Base-by-base conservation (phyloP, 129 eudicot species). In the Gnaphalium uliginosum region DNA sequence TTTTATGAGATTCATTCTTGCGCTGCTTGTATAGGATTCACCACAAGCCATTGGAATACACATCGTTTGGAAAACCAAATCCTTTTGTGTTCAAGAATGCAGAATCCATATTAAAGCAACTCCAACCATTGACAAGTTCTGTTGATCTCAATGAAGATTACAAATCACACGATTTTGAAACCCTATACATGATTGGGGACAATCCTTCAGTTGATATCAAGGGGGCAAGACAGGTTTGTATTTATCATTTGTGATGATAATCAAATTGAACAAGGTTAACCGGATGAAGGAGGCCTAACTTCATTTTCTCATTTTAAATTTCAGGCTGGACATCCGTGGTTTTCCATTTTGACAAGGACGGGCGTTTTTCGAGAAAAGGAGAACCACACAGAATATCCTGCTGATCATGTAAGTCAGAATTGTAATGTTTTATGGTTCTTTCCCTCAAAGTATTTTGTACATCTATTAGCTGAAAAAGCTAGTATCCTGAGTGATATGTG, bases 291-390 rank as follows among this genome's bases (percentile, higher is more conserved):
- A 59, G 26, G 53, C 68, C 24, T 3, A 43, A 43, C 51, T 43
- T 43, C 17, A 62, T 37, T 62, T 61, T 59, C 21, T 10, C 39
- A 3, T 59, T 60, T 71, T 25, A 76, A 67, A 71, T 76, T 29
- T 66, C 87, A 92, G 98, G 95, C 96, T 0, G 98, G 98, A 53
- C 79, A 76, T 76, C 96, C 96, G 14, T 92, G 98, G 98, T 85
- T 86, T 73, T 88, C 96, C 51, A 92, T 92, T 64, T 84, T 92
- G 84, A 89, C 96, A 27, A 86, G 96, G 71, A 82, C 98, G 11
- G 98, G 95, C 27, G 95, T 92, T 60, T 89, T 92, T 72, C 81
- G 79, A 82, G 98, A 86, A 69, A 83, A 84, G 69, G 84, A 68
- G 69, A 92, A 89, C 74, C 92, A 89, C 79, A 69, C 62, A 15